Base-by-base conservation (phyloP, 2,329 filamentous ascomycete genomes). In the Westerdykella ornata region DNA sequence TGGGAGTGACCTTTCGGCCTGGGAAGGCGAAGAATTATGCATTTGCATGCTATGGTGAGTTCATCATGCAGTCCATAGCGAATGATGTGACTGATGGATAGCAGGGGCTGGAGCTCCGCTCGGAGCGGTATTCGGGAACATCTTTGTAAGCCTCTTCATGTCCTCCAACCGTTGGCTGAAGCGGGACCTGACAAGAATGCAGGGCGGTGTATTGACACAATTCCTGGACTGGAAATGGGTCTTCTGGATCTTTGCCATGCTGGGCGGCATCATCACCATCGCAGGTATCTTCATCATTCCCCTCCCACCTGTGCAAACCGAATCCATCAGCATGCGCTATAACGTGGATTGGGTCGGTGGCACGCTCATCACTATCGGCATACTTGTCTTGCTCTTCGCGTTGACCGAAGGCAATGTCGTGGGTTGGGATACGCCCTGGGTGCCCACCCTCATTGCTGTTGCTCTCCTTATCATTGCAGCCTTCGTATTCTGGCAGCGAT, bases 11-110 rank as follows among this genome's bases (percentile, higher is more conserved):
- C 0, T 85, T 85, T 41, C 75, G 76, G 1, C 80, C 81, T 0
- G 80, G 82, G 0, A 80, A 77, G 48, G 77, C 80, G 3, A 85
- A 84, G 63, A 85, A 83, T 52, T 83, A 84, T 56, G 81, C 81
- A 1, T 85, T 86, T 50, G 78, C 76, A 26, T 72, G 75, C 16
- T 84, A 82, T 45, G 51, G 47, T 46, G 31, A 36, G 39, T 26
- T 11, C 3, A 4, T 26, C n/a, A n/a, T n/a, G n/a, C 14, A n/a
- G 17, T 2, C 19, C 12, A 4, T 14, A 40, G 11, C 14, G 11
- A 20, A 33, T 32, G 15, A 41, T 13, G 12, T 12, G 34, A 5
- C 37, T 39, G 29, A 39, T 19, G 13, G 7, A 13, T 17, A 57
- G 50, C 22, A 32, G 59, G 76, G 14, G 80, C 80, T 1, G 82